Evolutionary conservation across 1,139 yeast genomes (phyloP).

Genomic region (Sugiyamaella novakii): DNA sequence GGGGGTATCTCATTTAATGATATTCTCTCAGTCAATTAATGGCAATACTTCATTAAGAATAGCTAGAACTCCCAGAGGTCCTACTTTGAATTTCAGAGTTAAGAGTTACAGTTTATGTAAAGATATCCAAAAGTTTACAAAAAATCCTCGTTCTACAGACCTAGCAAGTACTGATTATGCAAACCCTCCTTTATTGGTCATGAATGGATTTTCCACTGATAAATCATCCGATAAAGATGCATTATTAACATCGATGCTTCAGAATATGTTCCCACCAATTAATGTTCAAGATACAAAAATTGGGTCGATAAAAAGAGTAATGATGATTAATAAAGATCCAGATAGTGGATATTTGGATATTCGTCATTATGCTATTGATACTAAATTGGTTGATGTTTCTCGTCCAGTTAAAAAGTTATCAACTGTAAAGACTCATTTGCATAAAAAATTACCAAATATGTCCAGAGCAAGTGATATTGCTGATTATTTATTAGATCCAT

Average conservation of each 20-base stretch:
- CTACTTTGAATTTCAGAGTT: constrained; percentile 82
- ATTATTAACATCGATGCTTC: constrained; percentile 84
- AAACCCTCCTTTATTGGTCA: constrained; percentile 85
- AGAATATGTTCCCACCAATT: constrained; percentile 94
- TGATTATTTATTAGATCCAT: constrained; percentile 81
- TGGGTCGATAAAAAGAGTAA: constrained; percentile 74
- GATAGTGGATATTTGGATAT: constrained; percentile 74
- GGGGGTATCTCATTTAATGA: constrained; percentile 84
- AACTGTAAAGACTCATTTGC: constrained; percentile 49
- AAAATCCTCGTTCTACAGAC: constrained; percentile 55
- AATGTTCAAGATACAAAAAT: constrained; percentile 80
- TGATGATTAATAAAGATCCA: constrained; percentile 74
- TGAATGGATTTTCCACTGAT: constrained; percentile 77
- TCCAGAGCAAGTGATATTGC: constrained; percentile 70
- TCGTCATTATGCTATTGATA: constrained; percentile 88
- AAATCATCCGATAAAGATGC: constrained; percentile 57
- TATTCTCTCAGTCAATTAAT: constrained; percentile 77
- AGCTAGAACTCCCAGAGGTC: constrained; percentile 91
- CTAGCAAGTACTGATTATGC: constrained; percentile 51
- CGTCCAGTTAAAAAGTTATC: constrained; percentile 77
- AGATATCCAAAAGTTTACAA: constrained; percentile 70
- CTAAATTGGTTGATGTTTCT: constrained; percentile 83
- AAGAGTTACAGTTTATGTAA: constrained; percentile 76
- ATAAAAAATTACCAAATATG: constrained; percentile 75
- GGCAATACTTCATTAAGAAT: constrained; percentile 84